Percentiles rank a stretch among this genome's conserved stretches.
Conservation (phyloP, 768 basidiomycete genomes). For the Panellus pusillus region DNA sequence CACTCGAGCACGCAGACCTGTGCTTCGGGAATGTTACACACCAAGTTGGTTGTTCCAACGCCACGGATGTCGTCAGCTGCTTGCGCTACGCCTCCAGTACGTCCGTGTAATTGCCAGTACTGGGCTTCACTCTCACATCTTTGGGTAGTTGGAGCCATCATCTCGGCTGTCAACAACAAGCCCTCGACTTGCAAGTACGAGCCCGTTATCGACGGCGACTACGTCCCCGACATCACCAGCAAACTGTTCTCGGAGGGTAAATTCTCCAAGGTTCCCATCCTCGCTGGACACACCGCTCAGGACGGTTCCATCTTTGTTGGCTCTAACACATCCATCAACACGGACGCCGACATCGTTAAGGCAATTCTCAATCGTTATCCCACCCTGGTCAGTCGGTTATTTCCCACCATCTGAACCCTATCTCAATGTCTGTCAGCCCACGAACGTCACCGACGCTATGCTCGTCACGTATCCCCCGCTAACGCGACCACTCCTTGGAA, state of each 20-base stretch:
- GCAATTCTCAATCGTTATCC: constrained; percentile 19
- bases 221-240: constrained; percentile 27
- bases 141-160: constrained; percentile 22
- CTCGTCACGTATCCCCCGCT: constrained; percentile 21
- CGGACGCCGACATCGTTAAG: constrained; percentile 15
- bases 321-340: constrained; percentile 4
- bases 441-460: constrained; percentile 7
- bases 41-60: constrained; percentile 16
- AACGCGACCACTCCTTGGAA: constrained; percentile 19
- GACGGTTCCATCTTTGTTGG: constrained; percentile 24
- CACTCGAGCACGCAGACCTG: constrained; percentile 11
- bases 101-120: neutral
- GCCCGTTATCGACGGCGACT: constrained; percentile 25
- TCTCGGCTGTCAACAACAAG: constrained; percentile 30
- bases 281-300: constrained; percentile 22
- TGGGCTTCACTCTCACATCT: neutral
- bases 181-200: constrained; percentile 24
- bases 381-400: constrained; percentile 1
- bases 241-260: constrained; percentile 26
- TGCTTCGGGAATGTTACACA: constrained; percentile 20
- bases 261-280: constrained; percentile 25
- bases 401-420: too few relatives aligned
- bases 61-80: constrained; percentile 14
- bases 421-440: constrained; percentile 1
- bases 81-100: constrained; percentile 16